Evolutionary conservation across 139 green algal species (phyloP).

Genomic region (Chlamydomonas sphaeroides): DNA sequence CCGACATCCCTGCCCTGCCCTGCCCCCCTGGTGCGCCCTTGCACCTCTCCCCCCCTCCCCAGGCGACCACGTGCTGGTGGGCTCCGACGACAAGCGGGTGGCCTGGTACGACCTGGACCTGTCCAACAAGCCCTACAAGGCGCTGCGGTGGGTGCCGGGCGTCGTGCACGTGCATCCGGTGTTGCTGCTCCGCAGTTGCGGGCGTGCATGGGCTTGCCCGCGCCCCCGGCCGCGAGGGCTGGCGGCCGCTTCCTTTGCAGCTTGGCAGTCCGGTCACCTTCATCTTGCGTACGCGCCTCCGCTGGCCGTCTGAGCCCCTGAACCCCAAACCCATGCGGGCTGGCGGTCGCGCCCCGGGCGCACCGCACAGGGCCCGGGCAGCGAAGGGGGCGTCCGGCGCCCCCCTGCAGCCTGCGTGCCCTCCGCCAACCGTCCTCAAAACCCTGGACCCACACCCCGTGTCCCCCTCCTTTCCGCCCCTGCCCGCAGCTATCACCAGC

Average conservation of each 20-base stretch:
- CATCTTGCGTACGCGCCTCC: no score
- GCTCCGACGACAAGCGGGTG: constrained; percentile 86
- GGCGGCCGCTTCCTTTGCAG: neutral
- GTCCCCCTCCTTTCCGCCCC: neutral
- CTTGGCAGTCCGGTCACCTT: no score
- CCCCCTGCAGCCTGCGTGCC: no score
- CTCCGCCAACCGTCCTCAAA: no score
- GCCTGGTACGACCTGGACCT: constrained; percentile 98
- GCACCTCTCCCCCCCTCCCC: no score
- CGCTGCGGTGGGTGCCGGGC: constrained; percentile 60
- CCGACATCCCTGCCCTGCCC: no score
- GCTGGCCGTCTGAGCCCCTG: no score
- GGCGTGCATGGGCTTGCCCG: neutral
- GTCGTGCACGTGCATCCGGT: neutral
- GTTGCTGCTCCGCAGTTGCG: neutral
- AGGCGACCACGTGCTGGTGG: constrained; percentile 94
- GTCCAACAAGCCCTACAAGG: constrained; percentile 91
- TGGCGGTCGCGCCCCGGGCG: no score
- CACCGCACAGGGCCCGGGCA: no score
- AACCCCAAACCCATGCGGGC: no score
- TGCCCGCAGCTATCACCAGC: constrained; percentile 74
- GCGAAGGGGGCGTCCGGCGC: no score
- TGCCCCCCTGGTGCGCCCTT: no score
- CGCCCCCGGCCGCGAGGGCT: neutral
- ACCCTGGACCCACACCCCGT: neutral